Base-by-base conservation (phyloP, 768 basidiomycete species). In the Aureoboletus auriporus region DNA sequence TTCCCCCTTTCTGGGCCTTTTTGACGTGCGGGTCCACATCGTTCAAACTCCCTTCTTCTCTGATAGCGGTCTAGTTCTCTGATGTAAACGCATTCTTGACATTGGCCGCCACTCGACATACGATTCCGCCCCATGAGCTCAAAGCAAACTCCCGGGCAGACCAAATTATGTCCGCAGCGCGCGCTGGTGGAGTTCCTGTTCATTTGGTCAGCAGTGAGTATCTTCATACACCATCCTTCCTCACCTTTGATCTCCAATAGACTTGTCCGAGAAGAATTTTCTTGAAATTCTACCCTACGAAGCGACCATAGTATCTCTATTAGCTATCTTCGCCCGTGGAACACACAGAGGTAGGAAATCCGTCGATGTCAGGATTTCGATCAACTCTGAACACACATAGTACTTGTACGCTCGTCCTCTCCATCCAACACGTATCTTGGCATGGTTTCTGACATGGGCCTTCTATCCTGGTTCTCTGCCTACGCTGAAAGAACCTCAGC, bases 71-170 rank as follows among this genome's bases (percentile, higher is more conserved):
- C 13, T 55, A 92, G 89, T 90, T 80, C 56, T 83, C 89, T 14
- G 89, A 92, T 61, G 85, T 91, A 10, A 92, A 92, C 61, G 86
- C 89, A n/a, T 92, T 91, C 60, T 67, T 92, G 50, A 88, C 86
- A 4, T 71, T 92, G 39, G 89, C 89, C 9, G 88, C 89, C 7
- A 90, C 86, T 4, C 71, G 83, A 39, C 87, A 90, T 59, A 85
- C 83, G 4, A 73, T 86, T 35, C 65, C 71, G 20, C 73, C 76
- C 0, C 82, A 84, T n/a, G 78, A 83, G 42, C 62, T 86, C 14
- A 73, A 74, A 29, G 79, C 75, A 6, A 77, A 83, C 53, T 67
- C 78, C 1, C 79, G 84, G 3, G 75, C 82, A 20, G 75, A 81
- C 50, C 77, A 84, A 47, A 91, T 92, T 47, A 73, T 90, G 28